A percentile compares a stretch with the other conserved stretches of the same genome.
Conservation (phyloP, 768 basidiomycete species). For the Rhodotorula graminis region DNA sequence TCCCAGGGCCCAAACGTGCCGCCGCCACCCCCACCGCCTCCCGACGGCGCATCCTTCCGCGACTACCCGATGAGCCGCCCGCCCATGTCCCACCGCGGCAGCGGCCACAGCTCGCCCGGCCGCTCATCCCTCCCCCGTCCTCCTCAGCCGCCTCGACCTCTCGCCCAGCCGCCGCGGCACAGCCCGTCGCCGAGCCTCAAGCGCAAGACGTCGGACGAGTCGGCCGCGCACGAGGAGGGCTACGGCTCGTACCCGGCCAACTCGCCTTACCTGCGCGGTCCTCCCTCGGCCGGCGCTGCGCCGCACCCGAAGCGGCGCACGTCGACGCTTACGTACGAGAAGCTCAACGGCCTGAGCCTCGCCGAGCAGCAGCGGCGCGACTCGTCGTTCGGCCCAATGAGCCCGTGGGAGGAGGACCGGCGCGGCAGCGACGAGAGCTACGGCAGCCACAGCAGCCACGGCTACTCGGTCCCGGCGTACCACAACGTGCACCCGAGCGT, state of each 20-base stretch:
- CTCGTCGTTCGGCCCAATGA: neutral
- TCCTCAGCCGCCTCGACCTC: neutral
- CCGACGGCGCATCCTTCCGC: conserved; percentile 55
- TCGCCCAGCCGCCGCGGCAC: neutral
- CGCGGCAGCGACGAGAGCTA: conserved; percentile 26
- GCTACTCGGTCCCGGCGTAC: conserved; percentile 4
- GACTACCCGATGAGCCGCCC: conserved; percentile 69
- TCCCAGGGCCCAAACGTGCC: conserved; percentile 24
- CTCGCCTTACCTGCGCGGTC: neutral
- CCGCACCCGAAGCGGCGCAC: conserved; percentile 22
- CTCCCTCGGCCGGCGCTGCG: neutral
- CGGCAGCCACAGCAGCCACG: conserved; percentile 6
- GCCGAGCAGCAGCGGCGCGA: conserved; percentile 16
- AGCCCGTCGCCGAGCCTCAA: conserved; percentile 22
- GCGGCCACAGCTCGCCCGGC: neutral
- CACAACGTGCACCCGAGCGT: neutral
- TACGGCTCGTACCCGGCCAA: neutral
- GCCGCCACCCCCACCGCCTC: conserved; percentile 12
- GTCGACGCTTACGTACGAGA: conserved; percentile 27
- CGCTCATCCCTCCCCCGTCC: neutral
- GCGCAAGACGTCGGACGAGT: conserved; percentile 32
- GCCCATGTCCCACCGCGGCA: conserved; percentile 57
- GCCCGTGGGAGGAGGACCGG: conserved; percentile 34
- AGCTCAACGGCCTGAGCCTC: conserved; percentile 15
- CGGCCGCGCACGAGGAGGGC: neutral